These are phyloP conservation scores for Suhomyces kunorum DNA, from an alignment of 1,139 yeast species.

Conservation along the genomic window DNA sequence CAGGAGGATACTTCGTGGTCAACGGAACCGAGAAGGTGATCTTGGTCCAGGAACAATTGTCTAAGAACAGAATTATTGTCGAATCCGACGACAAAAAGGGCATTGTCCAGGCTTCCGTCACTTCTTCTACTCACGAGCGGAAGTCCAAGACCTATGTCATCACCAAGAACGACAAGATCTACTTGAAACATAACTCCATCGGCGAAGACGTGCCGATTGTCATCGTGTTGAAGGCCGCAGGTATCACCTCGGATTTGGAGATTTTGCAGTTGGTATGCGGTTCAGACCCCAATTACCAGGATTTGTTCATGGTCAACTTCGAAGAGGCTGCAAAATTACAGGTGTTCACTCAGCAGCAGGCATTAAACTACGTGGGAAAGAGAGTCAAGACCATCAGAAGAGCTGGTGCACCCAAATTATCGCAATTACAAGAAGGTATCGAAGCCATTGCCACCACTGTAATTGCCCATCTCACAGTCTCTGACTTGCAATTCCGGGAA, in stretches of 20 bases:
- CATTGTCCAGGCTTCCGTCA: constrained; percentile 94
- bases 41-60: constrained; percentile 92
- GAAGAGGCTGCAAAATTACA: constrained; percentile 91
- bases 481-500: constrained; percentile 85
- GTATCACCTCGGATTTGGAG: constrained; percentile 88
- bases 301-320: constrained; percentile 84
- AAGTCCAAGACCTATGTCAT: constrained; percentile 95
- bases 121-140: constrained; percentile 96
- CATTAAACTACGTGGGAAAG: constrained; percentile 85
- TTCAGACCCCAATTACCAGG: constrained; percentile 82
- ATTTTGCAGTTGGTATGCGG: constrained; percentile 95
- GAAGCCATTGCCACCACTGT: constrained; percentile 97
- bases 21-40: constrained; percentile 98
- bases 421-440: constrained; percentile 88
- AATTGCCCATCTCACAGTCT: constrained; percentile 90
- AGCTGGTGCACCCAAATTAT: constrained; percentile 75
- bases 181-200: constrained; percentile 90
- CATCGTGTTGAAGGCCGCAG: constrained; percentile 91
- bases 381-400: constrained; percentile 92
- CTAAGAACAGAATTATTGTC: constrained; percentile 95
- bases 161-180: constrained; percentile 85
- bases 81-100: constrained; percentile 96
- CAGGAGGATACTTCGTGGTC: constrained; percentile 97
- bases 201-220: constrained; percentile 96
- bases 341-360: constrained; percentile 90